These are phyloP conservation scores for Yamadazyma kitorensis DNA, from an alignment of 805 yeast genomes.

Conservation along the genomic window DNA sequence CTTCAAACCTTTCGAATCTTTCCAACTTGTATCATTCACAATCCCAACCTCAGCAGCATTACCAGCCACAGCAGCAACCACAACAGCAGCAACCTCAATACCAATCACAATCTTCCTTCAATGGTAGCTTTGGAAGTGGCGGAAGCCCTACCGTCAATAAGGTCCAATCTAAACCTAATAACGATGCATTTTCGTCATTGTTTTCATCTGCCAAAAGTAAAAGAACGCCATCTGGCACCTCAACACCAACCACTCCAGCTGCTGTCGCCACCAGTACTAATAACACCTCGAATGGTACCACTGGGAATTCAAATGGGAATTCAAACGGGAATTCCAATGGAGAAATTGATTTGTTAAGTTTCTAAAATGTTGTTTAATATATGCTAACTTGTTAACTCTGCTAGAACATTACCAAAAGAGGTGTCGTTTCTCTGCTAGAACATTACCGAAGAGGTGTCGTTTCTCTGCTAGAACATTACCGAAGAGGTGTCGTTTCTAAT, in stretches of 20 bases:
- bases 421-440: no score
- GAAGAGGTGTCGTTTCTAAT: no score
- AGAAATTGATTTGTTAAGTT: slow-evolving; percentile 51
- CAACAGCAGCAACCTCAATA: slow-evolving; percentile 13
- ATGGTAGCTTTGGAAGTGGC: no score
- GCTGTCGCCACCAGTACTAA: slow-evolving; percentile 2
- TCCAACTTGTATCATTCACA: slow-evolving; percentile 19
- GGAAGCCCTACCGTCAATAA: slow-evolving; percentile 28
- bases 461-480: no score
- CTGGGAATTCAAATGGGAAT: slow-evolving; percentile 1
- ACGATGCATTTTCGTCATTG: slow-evolving; percentile 72
- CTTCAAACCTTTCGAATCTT: slow-evolving; percentile 26
- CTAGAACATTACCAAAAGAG: no score
- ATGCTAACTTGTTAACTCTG: no score
- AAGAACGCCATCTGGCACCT: slow-evolving; percentile 17
- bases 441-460: no score
- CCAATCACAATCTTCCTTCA: slow-evolving; percentile 14
- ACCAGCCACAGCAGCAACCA: slow-evolving; percentile 9
- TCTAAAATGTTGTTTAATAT: slow-evolving; percentile 18
- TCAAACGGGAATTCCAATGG: slow-evolving; percentile 21
- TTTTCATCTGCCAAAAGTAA: slow-evolving; percentile 62
- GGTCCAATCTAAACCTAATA: slow-evolving; percentile 40
- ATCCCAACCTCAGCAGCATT: slow-evolving; percentile 14
- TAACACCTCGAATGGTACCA: not conserved
- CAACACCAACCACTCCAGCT: slow-evolving; percentile 9